These are phyloP conservation scores for Cyberlindnera euphorbiiphila DNA, from an alignment of 805 yeast species.

Conservation along the genomic window DNA sequence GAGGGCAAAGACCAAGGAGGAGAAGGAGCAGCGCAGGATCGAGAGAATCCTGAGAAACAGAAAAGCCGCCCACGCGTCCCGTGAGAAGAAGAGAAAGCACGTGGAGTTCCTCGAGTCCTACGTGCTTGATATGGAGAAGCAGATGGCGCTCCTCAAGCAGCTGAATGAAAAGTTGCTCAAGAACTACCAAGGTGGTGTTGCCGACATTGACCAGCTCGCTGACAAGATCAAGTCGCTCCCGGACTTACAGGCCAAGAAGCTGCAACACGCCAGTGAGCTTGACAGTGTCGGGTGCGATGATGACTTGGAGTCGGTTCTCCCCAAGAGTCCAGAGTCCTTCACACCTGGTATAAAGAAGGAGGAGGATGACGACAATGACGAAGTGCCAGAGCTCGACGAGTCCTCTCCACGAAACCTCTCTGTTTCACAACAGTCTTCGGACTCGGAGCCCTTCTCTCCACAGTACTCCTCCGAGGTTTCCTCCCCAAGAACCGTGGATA, in stretches of 20 bases:
- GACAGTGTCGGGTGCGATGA: constrained; percentile 16
- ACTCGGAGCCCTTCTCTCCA: constrained; percentile 11
- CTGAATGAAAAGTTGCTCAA: constrained; percentile 17
- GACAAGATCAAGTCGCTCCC: constrained; percentile 18
- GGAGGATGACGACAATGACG: constrained; percentile 5
- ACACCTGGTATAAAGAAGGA: constrained; percentile 20
- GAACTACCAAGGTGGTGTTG: constrained; percentile 19
- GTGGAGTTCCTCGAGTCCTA: constrained; percentile 71
- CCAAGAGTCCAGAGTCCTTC: constrained; percentile 29
- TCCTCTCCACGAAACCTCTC: constrained; percentile 16
- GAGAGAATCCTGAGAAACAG: constrained; percentile 92
- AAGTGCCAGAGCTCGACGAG: constrained; percentile 18
- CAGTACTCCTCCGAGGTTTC: constrained; percentile 13
- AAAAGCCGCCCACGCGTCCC: constrained; percentile 95
- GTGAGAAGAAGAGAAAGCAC: constrained; percentile 93
- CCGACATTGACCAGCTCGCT: constrained; percentile 19
- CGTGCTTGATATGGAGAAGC: constrained; percentile 27
- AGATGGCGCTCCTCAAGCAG: constrained; percentile 16
- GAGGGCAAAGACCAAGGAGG: constrained; percentile 94
- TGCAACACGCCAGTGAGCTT: constrained; percentile 19
- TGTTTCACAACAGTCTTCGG: constrained; percentile 8
- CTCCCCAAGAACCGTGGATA: constrained; percentile 19
- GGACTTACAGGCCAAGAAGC: constrained; percentile 22
- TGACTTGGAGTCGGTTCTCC: constrained; percentile 12
- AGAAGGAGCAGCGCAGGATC: constrained; percentile 92